Evolutionary conservation across 495 filamentous ascomycete species (phyloP).

Genomic region (Friedmanniomyces endolithicus): DNA sequence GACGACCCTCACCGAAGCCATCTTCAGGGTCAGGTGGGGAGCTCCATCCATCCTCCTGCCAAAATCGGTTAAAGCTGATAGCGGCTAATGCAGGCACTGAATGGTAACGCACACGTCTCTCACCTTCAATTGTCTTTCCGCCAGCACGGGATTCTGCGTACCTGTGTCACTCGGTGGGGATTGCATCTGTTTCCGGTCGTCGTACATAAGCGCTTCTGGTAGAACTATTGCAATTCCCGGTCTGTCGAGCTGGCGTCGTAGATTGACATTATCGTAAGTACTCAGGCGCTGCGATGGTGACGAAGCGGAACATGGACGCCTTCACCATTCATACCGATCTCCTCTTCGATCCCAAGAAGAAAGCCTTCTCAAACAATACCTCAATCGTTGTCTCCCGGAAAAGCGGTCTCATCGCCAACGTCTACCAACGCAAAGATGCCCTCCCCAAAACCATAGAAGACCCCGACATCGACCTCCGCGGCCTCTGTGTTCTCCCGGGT

Average conservation of each 20-base stretch:
- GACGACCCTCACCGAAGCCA: no score
- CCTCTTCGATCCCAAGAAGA: conserved; percentile 38
- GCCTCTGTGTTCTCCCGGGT: conserved; percentile 37
- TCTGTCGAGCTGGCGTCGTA: no score
- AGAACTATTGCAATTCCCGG: no score
- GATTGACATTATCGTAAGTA: no score
- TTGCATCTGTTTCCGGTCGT: no score
- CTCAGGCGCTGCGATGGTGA: conserved; percentile 1
- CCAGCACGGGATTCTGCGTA: no score
- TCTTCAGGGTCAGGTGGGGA: no score
- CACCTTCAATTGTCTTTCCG: no score
- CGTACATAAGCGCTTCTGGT: no score
- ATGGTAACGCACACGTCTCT: background rate
- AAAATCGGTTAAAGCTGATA: background rate
- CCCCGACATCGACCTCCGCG: conserved; percentile 36
- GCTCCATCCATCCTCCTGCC: background rate
- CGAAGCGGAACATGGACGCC: conserved; percentile 1
- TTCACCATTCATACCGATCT: conserved; percentile 36
- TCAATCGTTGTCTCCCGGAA: conserved; percentile 27
- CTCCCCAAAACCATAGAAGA: conserved; percentile 9
- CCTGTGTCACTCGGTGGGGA: no score
- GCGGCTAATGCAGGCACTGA: background rate
- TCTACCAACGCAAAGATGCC: conserved; percentile 24
- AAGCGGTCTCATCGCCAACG: conserved; percentile 34
- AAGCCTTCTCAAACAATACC: conserved; percentile 31